Base-by-base conservation (phyloP, 306 rosid species). In the Vicia faba region DNA sequence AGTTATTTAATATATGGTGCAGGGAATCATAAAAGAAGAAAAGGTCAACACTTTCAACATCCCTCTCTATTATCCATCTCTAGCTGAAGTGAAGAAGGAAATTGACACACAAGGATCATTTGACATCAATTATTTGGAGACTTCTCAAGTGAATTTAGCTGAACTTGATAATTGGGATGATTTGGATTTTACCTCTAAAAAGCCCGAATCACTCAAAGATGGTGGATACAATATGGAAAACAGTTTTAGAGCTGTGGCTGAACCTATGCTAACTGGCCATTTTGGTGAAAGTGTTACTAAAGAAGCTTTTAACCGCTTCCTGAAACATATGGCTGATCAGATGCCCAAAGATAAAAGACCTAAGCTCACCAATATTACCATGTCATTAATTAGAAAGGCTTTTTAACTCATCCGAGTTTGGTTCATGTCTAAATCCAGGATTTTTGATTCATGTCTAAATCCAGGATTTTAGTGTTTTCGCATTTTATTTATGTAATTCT, bases 21-120 rank as follows among this genome's bases (percentile, higher is more conserved):
- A 46, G 77, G 72, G 84, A 49, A 25, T 72, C 9, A 72, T 64
- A 63, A 64, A 72, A 16, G 82, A 81, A 66, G 71, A 75, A 13
- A 53, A 69, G 66, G 0, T 84, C 25, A 59, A 75, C 41, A 58
- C 65, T 5, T 84, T 81, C 69, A 84, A 81, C 61, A 65, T 81
- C 36, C 85, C 80, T 45, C 60, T 38, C 0, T 84, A 84, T 59
- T 72, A 78, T 5, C 88, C 88, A 50, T 80, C 73, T 0, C 68
- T 73, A 14, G 45, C 54, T 4, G 86, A 84, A 67, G 58, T 84
- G 11, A 66, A 69, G 73, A 16, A 2, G 5, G 80, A 66, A 68
- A 71, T 81, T 43, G 0, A 36, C 0, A 76, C 67, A 18, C 79
- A 79, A 66, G 81, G 82, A 3, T 79, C 84, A 0, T 81, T 84